Evolutionary conservation across 306 rosid genomes (phyloP), one percentile per base, ranked within the genome.

Genomic region (Fragaria vesca): DNA sequence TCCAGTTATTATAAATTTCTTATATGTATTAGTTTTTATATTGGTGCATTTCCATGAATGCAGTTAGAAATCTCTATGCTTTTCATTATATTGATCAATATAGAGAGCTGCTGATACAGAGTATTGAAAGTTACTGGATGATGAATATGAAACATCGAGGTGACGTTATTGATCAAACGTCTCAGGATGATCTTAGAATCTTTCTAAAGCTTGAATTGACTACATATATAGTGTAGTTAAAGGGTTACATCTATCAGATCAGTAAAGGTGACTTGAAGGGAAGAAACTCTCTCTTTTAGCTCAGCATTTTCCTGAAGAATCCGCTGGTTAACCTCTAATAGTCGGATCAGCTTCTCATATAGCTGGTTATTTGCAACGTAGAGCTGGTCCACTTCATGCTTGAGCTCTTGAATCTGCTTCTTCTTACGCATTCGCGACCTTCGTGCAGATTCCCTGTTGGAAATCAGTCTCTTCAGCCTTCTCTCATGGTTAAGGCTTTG

Each of bases 291-390:
- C 54, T 80, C 82, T 57, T 79, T 87, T 34, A 87, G 84, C 65
- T 81, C 83, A 63, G 84, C 76, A 84, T 84, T 84, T 32, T 84
- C 86, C n/a, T 81, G 86, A 73, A 87, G 74, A 17, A 77, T 81
- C 68, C 74, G 84, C 36, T 84, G 86, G 66, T 87, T 87, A 69
- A 74, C 81, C 18, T 84, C 88, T 6, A 87, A 9, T 12, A 79
- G 51, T 36, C 74, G 78, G 57, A 84, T 81, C 9, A 84, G 71
- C 72, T 84, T 87, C 54, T 81, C 81, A 4, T 81, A 84, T 18
- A 87, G 79, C 30, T 79, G 77, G 4, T 82, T 80, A 32, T 87
- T 87, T n/a, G 83, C 71, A 16, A 18, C 32, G 17, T 73, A 82
- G 20, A 84, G 78, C 69, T 79, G 85, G 6, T 77, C 52, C 12